Evolutionary conservation across 2,329 filamentous ascomycete genomes (phyloP).

Genomic region (Rhinocladiella similis): DNA sequence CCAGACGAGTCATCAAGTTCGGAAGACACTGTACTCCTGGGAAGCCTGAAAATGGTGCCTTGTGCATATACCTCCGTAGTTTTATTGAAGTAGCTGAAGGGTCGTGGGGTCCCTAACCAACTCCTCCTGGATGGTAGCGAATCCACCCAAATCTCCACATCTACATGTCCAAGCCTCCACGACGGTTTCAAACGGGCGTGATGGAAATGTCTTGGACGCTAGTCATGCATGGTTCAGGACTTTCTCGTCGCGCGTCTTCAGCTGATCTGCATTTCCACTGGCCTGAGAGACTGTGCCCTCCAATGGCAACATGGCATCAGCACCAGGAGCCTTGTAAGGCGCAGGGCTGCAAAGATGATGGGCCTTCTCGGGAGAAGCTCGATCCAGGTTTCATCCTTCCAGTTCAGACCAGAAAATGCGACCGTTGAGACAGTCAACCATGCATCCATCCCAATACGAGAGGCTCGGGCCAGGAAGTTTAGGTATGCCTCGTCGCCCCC

Average conservation of each 20-base stretch:
- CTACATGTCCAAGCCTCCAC: background rate
- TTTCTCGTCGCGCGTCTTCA: background rate
- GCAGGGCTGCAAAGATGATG: background rate
- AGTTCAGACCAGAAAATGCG: background rate
- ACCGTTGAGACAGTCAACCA: background rate
- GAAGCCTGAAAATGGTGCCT: too few relatives aligned
- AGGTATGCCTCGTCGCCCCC: too few relatives aligned
- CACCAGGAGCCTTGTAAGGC: background rate
- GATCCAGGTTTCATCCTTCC: background rate
- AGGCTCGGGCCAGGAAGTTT: too few relatives aligned
- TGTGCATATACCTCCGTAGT: too few relatives aligned
- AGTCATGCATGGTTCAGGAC: background rate
- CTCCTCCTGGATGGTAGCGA: background rate
- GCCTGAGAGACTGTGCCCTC: too few relatives aligned
- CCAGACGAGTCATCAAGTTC: too few relatives aligned
- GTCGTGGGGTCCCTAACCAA: too few relatives aligned
- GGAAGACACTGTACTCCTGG: too few relatives aligned
- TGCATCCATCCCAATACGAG: too few relatives aligned
- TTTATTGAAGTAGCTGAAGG: background rate
- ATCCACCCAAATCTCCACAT: background rate
- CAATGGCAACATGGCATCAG: background rate
- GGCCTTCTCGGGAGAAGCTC: background rate
- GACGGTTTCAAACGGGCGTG: constrained; percentile 5
- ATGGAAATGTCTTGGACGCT: background rate
- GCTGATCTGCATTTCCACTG: background rate